phyloP scores from a whole-genome alignment of 495 filamentous ascomycete species.

The Cercophora samala region DNA sequence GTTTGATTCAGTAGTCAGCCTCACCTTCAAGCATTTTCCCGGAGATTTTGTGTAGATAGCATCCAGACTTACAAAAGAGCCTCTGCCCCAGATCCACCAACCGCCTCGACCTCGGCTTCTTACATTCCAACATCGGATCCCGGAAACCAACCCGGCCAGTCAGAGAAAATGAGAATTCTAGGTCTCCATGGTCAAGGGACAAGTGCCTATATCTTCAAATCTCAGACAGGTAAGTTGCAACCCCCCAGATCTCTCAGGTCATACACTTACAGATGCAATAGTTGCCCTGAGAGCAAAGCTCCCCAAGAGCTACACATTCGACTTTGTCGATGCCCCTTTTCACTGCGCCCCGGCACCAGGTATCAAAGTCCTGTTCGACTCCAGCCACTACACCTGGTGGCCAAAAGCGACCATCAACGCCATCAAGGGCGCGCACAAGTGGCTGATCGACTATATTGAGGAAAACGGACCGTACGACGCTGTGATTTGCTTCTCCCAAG shows the following conservation, averaged over 20 bases:
- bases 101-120: not conserved
- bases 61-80: not conserved
- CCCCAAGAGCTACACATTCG: slow-evolving; percentile 41
- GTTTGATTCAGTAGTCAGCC: not conserved
- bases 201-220: slow-evolving; percentile 55
- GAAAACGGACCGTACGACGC: slow-evolving; percentile 58
- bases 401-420: slow-evolving; percentile 33
- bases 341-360: slow-evolving; percentile 46
- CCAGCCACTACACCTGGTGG: slow-evolving; percentile 50
- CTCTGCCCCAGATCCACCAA: not conserved
- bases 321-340: slow-evolving; percentile 56
- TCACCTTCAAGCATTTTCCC: not conserved
- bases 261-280: slow-evolving; percentile 14
- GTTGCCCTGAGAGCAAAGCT: slow-evolving; percentile 35
- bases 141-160: not conserved
- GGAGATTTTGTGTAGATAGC: not conserved
- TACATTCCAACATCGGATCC: not conserved
- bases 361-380: slow-evolving; percentile 51
- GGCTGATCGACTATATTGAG: slow-evolving; percentile 48
- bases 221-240: slow-evolving; percentile 51
- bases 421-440: slow-evolving; percentile 41
- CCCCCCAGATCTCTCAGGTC: slow-evolving; percentile 1
- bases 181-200: slow-evolving; percentile 64
- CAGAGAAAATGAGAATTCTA: slow-evolving; percentile 52
- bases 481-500: slow-evolving; percentile 60